Conservation (phyloP, 2,329 filamentous ascomycete genomes). For the Colletotrichum ledebouriae region DNA sequence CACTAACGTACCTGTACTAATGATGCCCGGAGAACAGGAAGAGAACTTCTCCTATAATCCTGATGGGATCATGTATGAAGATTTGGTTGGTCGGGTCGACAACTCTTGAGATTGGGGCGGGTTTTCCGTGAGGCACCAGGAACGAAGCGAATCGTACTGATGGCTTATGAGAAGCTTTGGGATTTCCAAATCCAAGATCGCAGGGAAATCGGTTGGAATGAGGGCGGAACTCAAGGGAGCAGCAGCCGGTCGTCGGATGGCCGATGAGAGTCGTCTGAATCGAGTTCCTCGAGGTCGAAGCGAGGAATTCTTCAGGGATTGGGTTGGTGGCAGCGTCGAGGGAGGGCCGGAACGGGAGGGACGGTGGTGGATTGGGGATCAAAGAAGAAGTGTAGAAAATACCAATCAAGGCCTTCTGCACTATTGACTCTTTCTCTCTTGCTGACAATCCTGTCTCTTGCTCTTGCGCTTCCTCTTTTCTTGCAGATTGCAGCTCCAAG, state of each 20-base stretch:
- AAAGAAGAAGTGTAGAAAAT: slow-evolving; percentile 50
- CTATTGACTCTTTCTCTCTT: slow-evolving; percentile 48
- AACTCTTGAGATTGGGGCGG: background rate
- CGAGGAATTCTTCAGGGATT: slow-evolving; percentile 56
- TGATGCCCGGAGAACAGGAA: slow-evolving; percentile 24
- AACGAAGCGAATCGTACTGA: slow-evolving; percentile 32
- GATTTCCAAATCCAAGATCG: slow-evolving; percentile 44
- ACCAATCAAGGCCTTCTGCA: slow-evolving; percentile 55
- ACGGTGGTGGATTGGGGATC: slow-evolving; percentile 20
- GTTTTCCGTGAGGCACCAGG: slow-evolving; percentile 14
- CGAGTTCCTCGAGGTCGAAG: slow-evolving; percentile 59
- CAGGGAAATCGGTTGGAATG: slow-evolving; percentile 39
- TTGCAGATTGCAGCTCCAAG: slow-evolving; percentile 35
- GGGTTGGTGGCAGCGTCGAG: slow-evolving; percentile 32
- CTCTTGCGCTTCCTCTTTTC: slow-evolving; percentile 28
- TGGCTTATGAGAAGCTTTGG: slow-evolving; percentile 14
- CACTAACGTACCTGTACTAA: slow-evolving; percentile 43
- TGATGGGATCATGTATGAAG: slow-evolving; percentile 40
- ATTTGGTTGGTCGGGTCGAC: background rate
- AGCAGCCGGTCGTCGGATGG: slow-evolving; percentile 50
- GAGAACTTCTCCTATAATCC: slow-evolving; percentile 36
- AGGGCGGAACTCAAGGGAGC: slow-evolving; percentile 53
- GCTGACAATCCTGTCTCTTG: slow-evolving; percentile 44
- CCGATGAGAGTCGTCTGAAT: slow-evolving; percentile 46
- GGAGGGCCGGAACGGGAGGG: slow-evolving; percentile 35